phyloP scores from a whole-genome alignment of 2,329 filamentous ascomycete genomes.

The Arthrobotrys iridis region DNA sequence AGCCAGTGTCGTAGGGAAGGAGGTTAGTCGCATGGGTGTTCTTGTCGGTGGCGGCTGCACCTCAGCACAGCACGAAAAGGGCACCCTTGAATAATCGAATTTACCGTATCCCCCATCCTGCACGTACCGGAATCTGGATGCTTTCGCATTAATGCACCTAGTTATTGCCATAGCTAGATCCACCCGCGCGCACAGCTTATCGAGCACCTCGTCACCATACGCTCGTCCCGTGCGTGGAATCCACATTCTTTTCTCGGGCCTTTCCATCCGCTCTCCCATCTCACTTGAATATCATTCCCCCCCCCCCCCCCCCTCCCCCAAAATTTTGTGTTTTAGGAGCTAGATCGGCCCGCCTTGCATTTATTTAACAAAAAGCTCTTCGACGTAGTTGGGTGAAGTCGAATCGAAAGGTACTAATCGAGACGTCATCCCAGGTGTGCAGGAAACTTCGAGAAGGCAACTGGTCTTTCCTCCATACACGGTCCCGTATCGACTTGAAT shows the following conservation, averaged over 20 bases:
- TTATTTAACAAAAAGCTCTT: background rate
- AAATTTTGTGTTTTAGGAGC: background rate
- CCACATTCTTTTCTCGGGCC: background rate
- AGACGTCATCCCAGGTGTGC: background rate
- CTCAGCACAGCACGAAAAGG: slow-evolving; percentile 9
- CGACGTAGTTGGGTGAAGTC: too few species aligned
- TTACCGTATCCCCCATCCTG: slow-evolving; percentile 28
- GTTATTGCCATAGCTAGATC: background rate
- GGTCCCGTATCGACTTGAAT: background rate
- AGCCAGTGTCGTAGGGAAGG: slow-evolving; percentile 14
- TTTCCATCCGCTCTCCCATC: background rate
- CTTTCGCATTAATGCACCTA: slow-evolving; percentile 16
- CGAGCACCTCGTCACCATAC: background rate
- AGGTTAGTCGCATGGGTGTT: slow-evolving; percentile 27
- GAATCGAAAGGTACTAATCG: background rate
- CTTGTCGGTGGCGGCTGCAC: slow-evolving; percentile 34
- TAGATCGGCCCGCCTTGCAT: background rate
- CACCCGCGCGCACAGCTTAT: background rate
- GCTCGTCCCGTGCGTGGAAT: background rate
- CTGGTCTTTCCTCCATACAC: background rate
- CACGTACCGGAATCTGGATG: slow-evolving; percentile 15
- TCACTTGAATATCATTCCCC: background rate
- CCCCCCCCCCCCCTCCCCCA: background rate
- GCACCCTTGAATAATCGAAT: slow-evolving; percentile 43
- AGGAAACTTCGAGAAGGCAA: background rate